Evolutionary conservation across 2,329 filamentous ascomycete species (phyloP), one percentile per base, ranked within the genome.

Genomic region (Drechslerella coelobrocha): DNA sequence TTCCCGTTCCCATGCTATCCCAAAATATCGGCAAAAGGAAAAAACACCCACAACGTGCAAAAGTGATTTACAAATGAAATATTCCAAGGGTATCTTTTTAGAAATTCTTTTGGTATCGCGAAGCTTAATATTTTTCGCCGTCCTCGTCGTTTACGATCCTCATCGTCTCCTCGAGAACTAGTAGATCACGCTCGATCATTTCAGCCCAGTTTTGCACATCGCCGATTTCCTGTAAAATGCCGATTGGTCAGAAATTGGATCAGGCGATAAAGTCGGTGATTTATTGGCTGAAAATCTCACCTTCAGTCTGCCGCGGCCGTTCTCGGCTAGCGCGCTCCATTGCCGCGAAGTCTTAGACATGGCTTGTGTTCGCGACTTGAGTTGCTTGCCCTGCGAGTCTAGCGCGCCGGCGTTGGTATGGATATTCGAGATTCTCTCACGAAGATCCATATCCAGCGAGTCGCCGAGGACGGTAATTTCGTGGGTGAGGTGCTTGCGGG

Each of bases 151-250:
- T 81, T 1, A 84, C 86, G 62, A 88, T 77, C 74, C 85, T 79
- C 75, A 89, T 77, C 43, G 86, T 88, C 82, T 89, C 86, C 78
- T 87, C 85, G 5, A 89, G 77, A 47, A 87, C 83, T 61, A 88
- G 73, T 73, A 89, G 86, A 74, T 88, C 85, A 68, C 85, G 79
- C 82, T 88, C 90, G 76, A 93, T 82, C 79, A 92, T 86, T 83
- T 94, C 90, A 21, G 90, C 89, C 90, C 90, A 94, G 78, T 92
- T 92, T 82, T 93, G 89, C 77, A 93, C 85, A 77, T 92, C 88
- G 23, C 90, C 89, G 72, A 92, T 81, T 82, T 92, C 75, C 75
- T 76, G n/a, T 61, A 45, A 10, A 21, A 45, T 27, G 27, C 26
- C 39, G 7, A 37, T 10, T 50, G 9, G 47, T 71, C 48, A 69